Evolutionary conservation across 2,329 filamentous ascomycete genomes (phyloP).

Genomic region (Penicillium sp.): DNA sequence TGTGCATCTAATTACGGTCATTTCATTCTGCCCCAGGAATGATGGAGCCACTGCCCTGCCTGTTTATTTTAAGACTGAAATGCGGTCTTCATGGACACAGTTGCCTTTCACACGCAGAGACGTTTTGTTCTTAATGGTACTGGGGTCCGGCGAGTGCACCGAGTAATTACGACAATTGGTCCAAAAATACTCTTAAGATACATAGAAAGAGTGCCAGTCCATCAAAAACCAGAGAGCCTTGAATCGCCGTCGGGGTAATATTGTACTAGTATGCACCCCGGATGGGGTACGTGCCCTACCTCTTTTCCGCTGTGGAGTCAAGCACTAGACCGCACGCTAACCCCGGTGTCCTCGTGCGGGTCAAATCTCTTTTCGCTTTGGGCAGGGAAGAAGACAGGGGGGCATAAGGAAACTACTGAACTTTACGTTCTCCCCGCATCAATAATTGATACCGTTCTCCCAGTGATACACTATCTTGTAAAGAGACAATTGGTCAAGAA

Average conservation of each 20-base stretch:
- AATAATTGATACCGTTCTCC: neutral
- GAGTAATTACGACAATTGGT: neutral
- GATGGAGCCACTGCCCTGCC: constrained; percentile 1
- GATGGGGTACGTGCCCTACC: constrained; percentile 1
- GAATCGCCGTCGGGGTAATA: neutral
- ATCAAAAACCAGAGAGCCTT: neutral
- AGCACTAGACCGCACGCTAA: neutral
- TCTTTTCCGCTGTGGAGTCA: constrained; percentile 3
- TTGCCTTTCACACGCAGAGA: neutral
- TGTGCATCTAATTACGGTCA: constrained; percentile 1
- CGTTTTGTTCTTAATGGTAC: neutral
- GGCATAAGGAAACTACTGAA: constrained; percentile 1
- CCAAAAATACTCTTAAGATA: neutral
- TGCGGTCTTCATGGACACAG: constrained; percentile 21
- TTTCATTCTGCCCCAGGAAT: neutral
- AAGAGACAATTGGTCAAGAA: neutral
- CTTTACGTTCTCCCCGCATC: constrained; percentile 6
- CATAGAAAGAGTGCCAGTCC: neutral
- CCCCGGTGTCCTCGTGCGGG: neutral
- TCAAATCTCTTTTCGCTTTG: neutral
- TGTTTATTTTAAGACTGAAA: constrained; percentile 23
- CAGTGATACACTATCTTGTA: neutral
- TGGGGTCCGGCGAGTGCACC: neutral
- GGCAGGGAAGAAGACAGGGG: neutral
- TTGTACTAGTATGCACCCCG: neutral